These are phyloP conservation scores for Colletotrichum phormii DNA, from an alignment of 2,329 filamentous ascomycete genomes.

Conservation along the genomic window DNA sequence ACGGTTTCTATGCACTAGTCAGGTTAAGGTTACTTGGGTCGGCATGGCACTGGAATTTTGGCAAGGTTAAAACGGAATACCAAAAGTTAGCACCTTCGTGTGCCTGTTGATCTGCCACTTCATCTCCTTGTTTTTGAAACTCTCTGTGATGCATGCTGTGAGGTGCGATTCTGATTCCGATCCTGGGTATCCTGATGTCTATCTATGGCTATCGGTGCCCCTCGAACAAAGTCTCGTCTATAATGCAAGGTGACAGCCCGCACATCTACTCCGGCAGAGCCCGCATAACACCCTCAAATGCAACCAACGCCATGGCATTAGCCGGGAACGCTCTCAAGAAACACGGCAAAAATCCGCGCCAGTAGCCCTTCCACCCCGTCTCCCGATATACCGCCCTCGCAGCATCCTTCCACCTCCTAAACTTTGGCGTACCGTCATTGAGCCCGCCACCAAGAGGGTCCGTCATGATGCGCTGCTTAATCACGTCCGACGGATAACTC, in stretches of 20 bases:
- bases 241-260: not conserved
- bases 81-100: constrained; percentile 38
- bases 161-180: constrained; percentile 28
- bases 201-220: constrained; percentile 18
- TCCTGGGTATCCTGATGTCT: constrained; percentile 27
- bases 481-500: constrained; percentile 90
- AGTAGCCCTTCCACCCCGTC: constrained; percentile 83
- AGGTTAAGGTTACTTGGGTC: constrained; percentile 35
- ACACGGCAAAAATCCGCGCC: constrained; percentile 93
- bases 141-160: not conserved
- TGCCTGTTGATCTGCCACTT: constrained; percentile 38
- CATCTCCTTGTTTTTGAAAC: not conserved
- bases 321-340: constrained; percentile 95
- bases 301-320: constrained; percentile 92
- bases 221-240: not conserved
- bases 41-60: constrained; percentile 34
- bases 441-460: constrained; percentile 82
- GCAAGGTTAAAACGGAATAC: constrained; percentile 35
- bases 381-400: constrained; percentile 82
- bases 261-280: constrained; percentile 56
- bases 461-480: constrained; percentile 98
- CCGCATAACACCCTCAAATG: constrained; percentile 93
- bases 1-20: constrained; percentile 28
- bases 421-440: constrained; percentile 75
- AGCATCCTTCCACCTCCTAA: constrained; percentile 82